A percentile compares a stretch with the other conserved stretches of the same genome.
phyloP scores from a whole-genome alignment of 768 basidiomycete species.

The Lenzites betulinus region DNA sequence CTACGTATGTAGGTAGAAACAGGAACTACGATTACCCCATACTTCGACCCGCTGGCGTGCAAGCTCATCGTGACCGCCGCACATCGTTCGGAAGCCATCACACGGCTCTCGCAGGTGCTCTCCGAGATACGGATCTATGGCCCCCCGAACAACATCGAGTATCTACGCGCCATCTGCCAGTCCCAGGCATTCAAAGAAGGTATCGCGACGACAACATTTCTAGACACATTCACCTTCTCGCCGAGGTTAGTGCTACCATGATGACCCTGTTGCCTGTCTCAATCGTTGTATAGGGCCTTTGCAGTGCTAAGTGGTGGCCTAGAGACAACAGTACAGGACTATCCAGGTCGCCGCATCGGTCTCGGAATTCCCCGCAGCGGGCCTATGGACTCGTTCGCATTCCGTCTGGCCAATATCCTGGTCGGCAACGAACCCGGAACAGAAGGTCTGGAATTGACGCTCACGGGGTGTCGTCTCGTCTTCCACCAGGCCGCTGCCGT shows the following conservation, averaged over 20 bases:
- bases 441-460: constrained; percentile 58
- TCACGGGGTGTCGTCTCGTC: constrained; percentile 49
- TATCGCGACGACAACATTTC: constrained; percentile 48
- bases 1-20: constrained; percentile 29
- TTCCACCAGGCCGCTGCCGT: constrained; percentile 54
- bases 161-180: constrained; percentile 47
- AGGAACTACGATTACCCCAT: constrained; percentile 51
- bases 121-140: constrained; percentile 48
- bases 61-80: constrained; percentile 59
- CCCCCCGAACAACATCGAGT: constrained; percentile 61
- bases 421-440: constrained; percentile 51
- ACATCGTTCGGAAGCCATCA: constrained; percentile 48
- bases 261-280: not conserved
- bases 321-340: constrained; percentile 60
- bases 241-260: constrained; percentile 38
- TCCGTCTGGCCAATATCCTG: constrained; percentile 57
- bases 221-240: constrained; percentile 44
- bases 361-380: constrained; percentile 65
- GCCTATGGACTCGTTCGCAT: constrained; percentile 62
- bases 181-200: constrained; percentile 44
- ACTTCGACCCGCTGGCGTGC: constrained; percentile 59
- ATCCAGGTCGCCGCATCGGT: constrained; percentile 53
- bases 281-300: constrained; percentile 40
- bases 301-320: constrained; percentile 57
- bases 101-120: constrained; percentile 43